A percentile compares a stretch with the other conserved stretches of the same genome.
phyloP scores from a whole-genome alignment of 352 stramenopile species.

The Halophytophthora polymorphica region DNA sequence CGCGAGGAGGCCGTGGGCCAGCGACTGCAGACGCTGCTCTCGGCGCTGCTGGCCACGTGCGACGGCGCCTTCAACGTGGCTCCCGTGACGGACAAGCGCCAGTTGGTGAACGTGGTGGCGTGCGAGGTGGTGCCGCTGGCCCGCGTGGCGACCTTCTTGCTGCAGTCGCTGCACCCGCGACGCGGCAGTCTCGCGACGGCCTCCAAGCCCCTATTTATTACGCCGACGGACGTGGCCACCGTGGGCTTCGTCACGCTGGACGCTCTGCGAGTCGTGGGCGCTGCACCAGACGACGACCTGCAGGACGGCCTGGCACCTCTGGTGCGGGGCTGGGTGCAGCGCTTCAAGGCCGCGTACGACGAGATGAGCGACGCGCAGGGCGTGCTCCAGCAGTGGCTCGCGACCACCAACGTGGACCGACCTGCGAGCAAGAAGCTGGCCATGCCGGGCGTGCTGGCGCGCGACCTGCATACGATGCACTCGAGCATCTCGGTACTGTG shows the following conservation, averaged over 20 bases:
- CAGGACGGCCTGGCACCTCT: conserved; percentile 29
- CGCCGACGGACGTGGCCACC: conserved; percentile 35
- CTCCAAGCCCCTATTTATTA: conserved; percentile 64
- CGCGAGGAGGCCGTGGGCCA: too few relatives aligned
- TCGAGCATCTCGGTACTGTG: conserved; percentile 71
- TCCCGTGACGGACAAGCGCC: conserved; percentile 28
- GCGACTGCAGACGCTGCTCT: conserved; percentile 30
- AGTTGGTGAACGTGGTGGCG: conserved; percentile 73
- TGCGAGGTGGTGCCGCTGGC: conserved; percentile 72
- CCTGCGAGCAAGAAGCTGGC: conserved; percentile 19
- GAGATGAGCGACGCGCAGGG: conserved; percentile 76
- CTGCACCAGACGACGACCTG: conserved; percentile 7
- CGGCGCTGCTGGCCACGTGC: conserved; percentile 25
- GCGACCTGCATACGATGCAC: conserved; percentile 78
- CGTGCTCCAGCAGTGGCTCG: conserved; percentile 75
- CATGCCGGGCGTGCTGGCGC: conserved; percentile 40
- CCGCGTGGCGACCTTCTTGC: conserved; percentile 64
- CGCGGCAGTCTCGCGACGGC: conserved; percentile 3
- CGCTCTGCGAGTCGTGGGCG: conserved; percentile 10
- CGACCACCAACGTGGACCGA: conserved; percentile 50
- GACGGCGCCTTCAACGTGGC: conserved; percentile 28
- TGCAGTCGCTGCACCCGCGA: conserved; percentile 32
- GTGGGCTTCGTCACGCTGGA: conserved; percentile 50
- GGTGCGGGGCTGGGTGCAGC: conserved; percentile 53
- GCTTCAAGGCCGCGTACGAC: conserved; percentile 67